phyloP scores from a whole-genome alignment of 768 basidiomycete species.

The Cyathus striatus region DNA sequence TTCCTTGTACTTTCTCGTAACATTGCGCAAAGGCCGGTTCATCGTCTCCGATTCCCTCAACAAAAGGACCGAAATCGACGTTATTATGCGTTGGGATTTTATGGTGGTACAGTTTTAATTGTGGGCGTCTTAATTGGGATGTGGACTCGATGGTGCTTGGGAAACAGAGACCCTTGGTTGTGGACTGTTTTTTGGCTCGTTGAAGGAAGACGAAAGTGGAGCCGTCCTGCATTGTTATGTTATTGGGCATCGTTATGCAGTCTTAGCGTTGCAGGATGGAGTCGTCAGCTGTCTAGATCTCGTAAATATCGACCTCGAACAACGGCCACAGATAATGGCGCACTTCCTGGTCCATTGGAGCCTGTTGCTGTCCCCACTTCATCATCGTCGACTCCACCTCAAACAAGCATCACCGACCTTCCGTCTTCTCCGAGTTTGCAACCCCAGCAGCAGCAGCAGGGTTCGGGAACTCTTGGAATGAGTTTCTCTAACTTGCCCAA shows the following conservation, averaged over 20 bases:
- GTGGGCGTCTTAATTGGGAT: slow-evolving; percentile 81
- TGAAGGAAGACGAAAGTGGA: slow-evolving; percentile 75
- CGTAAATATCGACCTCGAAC: slow-evolving; percentile 58
- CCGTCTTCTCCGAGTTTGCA: slow-evolving; percentile 1
- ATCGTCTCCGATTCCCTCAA: slow-evolving; percentile 76
- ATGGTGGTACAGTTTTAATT: slow-evolving; percentile 68
- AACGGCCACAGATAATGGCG: slow-evolving; percentile 28
- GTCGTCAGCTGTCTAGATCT: slow-evolving; percentile 77
- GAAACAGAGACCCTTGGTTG: slow-evolving; percentile 78
- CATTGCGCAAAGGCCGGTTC: slow-evolving; percentile 82
- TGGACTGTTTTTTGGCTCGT: slow-evolving; percentile 79
- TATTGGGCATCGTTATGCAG: slow-evolving; percentile 84
- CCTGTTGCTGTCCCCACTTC: slow-evolving; percentile 1
- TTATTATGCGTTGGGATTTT: slow-evolving; percentile 82
- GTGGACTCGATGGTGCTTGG: slow-evolving; percentile 90
- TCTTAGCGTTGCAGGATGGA: slow-evolving; percentile 94
- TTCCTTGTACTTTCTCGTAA: slow-evolving; percentile 88
- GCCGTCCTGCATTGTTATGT: slow-evolving; percentile 65
- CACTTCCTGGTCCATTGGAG: slow-evolving; percentile 14
- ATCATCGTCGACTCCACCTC: slow-evolving; percentile 3
- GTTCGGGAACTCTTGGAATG: slow-evolving; percentile 26
- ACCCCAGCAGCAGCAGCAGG: slow-evolving; percentile 8
- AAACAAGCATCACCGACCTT: no score
- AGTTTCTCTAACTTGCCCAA: slow-evolving; percentile 44
- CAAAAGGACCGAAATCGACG: slow-evolving; percentile 81